Evolutionary conservation across 148 eudicot species (phyloP).

Genomic region (Persicaria maculosa): DNA sequence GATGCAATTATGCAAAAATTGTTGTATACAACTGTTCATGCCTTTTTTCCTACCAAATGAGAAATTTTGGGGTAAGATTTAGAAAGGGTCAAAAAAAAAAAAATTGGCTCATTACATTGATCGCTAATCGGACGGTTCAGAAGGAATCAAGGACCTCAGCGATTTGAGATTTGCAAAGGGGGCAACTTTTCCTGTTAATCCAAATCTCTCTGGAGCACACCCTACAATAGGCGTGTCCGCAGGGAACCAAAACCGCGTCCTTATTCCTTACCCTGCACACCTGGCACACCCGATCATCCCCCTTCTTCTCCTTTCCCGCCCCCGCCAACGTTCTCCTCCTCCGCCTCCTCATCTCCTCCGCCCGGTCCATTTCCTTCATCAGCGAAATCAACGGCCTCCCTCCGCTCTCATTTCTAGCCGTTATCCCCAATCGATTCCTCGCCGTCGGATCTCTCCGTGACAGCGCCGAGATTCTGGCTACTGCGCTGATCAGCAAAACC

Average conservation of each 20-base stretch:
- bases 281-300: conserved; percentile 40
- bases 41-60: no score
- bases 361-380: conserved; percentile 38
- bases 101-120: background rate
- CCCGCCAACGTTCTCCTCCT: background rate
- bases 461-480: background rate
- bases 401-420: background rate
- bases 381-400: conserved; percentile 26
- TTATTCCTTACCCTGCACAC: conserved; percentile 64
- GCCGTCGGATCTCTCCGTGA: no score
- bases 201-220: conserved; percentile 72
- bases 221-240: conserved; percentile 64
- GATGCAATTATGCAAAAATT: no score
- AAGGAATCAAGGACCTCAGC: conserved; percentile 2
- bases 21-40: no score
- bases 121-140: background rate
- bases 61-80: no score
- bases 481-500: background rate
- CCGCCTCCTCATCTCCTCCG: conserved; percentile 21
- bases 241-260: conserved; percentile 61
- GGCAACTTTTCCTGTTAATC: conserved; percentile 56
- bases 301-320: background rate
- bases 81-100: no score
- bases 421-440: background rate
- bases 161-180: conserved; percentile 28